Conservation (phyloP, 2,329 filamentous ascomycete genomes). For the Dactylonectria estremocensis region DNA sequence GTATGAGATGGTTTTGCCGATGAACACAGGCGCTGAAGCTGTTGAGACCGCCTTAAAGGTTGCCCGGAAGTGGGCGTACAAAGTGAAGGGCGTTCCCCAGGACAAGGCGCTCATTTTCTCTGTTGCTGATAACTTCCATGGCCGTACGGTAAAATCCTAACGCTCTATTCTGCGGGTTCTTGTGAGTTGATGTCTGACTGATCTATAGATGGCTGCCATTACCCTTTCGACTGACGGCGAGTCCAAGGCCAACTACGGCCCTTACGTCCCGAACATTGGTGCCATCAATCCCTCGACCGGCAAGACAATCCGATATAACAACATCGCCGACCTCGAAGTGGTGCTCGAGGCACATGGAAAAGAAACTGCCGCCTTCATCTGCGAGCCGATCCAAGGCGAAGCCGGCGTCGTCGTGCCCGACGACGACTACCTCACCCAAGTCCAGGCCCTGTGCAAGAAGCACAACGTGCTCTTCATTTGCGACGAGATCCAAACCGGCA, state of each 20-base stretch:
- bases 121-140: conserved; percentile 94
- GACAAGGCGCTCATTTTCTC: conserved; percentile 66
- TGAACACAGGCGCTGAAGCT: conserved; percentile 96
- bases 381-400: conserved; percentile 97
- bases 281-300: conserved; percentile 81
- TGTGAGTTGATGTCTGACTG: background rate
- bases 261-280: conserved; percentile 91
- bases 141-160: conserved; percentile 80
- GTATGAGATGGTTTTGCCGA: conserved; percentile 97
- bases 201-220: conserved; percentile 87
- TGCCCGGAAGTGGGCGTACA: conserved; percentile 37
- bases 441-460: conserved; percentile 89
- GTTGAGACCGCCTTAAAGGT: conserved; percentile 33
- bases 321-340: conserved; percentile 83
- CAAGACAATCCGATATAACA: conserved; percentile 87
- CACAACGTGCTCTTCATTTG: conserved; percentile 96
- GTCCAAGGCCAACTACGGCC: conserved; percentile 96
- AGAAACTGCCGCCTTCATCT: conserved; percentile 91
- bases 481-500: conserved; percentile 98
- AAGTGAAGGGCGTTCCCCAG: conserved; percentile 26
- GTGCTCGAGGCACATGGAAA: conserved; percentile 85
- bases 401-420: conserved; percentile 96
- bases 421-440: conserved; percentile 86
- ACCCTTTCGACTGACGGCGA: conserved; percentile 97
- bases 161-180: conserved; percentile 1